Evolutionary conservation across 2,329 filamentous ascomycete genomes (phyloP).

Genomic region (Penicillium sp.): DNA sequence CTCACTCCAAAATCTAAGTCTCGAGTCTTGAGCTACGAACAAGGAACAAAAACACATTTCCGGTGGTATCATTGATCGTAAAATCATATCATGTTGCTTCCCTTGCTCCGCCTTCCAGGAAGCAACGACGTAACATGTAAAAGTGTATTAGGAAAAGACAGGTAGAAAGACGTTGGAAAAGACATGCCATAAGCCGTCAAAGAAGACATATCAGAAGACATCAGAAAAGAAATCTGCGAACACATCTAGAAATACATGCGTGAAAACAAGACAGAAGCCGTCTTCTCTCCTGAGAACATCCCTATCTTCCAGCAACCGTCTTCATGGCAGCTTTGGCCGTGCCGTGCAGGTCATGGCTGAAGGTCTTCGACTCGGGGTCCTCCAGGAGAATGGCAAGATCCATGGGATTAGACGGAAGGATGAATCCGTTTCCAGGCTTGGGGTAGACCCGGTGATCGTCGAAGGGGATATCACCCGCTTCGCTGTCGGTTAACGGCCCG

Average conservation of each 20-base stretch:
- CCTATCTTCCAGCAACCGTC: not conserved
- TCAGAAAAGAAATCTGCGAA: not conserved
- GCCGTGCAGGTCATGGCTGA: slow-evolving; percentile 50
- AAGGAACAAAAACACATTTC: not conserved
- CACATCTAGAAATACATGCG: not conserved
- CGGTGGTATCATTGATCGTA: not conserved
- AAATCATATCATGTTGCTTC: not conserved
- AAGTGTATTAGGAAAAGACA: not conserved
- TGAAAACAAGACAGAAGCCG: not conserved
- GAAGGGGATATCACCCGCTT: slow-evolving; percentile 42
- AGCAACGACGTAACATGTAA: too few species aligned
- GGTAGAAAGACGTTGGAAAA: not conserved
- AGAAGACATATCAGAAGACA: not conserved
- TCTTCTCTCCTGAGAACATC: not conserved
- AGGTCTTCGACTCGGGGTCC: slow-evolving; percentile 55
- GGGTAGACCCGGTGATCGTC: slow-evolving; percentile 62
- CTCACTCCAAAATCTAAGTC: not conserved
- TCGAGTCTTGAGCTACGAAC: not conserved
- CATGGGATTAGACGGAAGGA: slow-evolving; percentile 55
- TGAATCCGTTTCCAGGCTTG: slow-evolving; percentile 61
- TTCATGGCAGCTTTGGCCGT: slow-evolving; percentile 15
- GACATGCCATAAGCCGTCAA: not conserved
- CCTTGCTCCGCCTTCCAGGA: too few species aligned
- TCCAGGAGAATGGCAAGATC: slow-evolving; percentile 64
- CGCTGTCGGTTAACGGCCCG: slow-evolving; percentile 28